Evolutionary conservation across 257 asterid genomes (phyloP).

Genomic region (Datura wrightii): DNA sequence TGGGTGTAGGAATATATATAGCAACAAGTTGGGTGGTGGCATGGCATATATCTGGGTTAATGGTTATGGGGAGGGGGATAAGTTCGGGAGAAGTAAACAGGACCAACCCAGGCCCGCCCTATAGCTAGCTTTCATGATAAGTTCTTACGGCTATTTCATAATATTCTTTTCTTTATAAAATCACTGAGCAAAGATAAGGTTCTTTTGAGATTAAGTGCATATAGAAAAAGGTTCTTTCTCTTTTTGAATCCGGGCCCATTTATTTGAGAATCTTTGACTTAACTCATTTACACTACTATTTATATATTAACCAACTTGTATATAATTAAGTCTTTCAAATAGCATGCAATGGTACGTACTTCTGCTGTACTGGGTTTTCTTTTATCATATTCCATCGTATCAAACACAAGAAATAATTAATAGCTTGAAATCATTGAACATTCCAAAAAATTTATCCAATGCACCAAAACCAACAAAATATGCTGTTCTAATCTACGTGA

Average conservation of each 20-base stretch:
- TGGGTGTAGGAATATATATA: not conserved
- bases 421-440: not conserved
- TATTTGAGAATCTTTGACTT: not conserved
- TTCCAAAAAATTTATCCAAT: too few species aligned
- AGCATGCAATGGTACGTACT: not conserved
- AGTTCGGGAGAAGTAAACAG: constrained; percentile 20
- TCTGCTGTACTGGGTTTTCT: not conserved
- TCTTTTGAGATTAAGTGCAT: constrained; percentile 1
- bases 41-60: not conserved
- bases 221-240: not conserved
- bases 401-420: not conserved
- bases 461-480: too few species aligned
- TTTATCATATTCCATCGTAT: not conserved
- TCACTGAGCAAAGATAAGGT: not conserved
- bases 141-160: constrained; percentile 1
- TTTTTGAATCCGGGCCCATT: too few species aligned
- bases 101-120: not conserved
- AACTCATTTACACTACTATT: not conserved
- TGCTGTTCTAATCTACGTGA: too few species aligned
- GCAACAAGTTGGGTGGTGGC: not conserved
- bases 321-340: not conserved
- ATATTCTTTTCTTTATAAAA: not conserved
- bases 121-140: not conserved
- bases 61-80: constrained; percentile 10
- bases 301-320: constrained; percentile 10